phyloP scores from a whole-genome alignment of 202 grass and related monocot species.

The Brachypodium distachyon region DNA sequence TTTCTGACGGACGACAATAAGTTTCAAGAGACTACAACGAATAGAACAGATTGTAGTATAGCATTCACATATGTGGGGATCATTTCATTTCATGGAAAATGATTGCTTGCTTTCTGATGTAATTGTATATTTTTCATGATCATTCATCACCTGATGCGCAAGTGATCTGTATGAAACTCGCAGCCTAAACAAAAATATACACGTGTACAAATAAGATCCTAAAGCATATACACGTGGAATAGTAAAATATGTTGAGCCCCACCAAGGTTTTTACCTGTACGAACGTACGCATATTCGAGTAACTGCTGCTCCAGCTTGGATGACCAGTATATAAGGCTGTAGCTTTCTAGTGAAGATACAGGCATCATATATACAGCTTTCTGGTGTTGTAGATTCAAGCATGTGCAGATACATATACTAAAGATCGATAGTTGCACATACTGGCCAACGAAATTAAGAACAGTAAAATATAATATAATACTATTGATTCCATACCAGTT shows the following conservation, averaged over 20 bases:
- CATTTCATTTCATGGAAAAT: not conserved
- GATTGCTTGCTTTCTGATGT: not conserved
- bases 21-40: not conserved
- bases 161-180: not conserved
- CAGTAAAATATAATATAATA: not conserved
- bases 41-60: not conserved
- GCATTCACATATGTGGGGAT: not conserved
- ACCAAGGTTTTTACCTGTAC: not conserved
- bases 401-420: not conserved
- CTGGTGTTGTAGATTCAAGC: not conserved
- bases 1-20: not conserved
- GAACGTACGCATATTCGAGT: not conserved
- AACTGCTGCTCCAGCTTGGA: conserved; percentile 13
- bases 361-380: not conserved
- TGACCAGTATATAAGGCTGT: not conserved
- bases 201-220: not conserved
- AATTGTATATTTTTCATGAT: not conserved
- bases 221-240: not conserved
- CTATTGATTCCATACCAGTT: not conserved
- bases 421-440: not conserved
- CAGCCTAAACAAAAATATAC: conserved; percentile 4
- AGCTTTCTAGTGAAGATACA: not conserved
- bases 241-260: conserved; percentile 15
- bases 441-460: not conserved
- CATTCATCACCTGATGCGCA: not conserved